These are phyloP conservation scores for Phytophthora kernoviae DNA, from an alignment of 352 stramenopile species.

Conservation along the genomic window DNA sequence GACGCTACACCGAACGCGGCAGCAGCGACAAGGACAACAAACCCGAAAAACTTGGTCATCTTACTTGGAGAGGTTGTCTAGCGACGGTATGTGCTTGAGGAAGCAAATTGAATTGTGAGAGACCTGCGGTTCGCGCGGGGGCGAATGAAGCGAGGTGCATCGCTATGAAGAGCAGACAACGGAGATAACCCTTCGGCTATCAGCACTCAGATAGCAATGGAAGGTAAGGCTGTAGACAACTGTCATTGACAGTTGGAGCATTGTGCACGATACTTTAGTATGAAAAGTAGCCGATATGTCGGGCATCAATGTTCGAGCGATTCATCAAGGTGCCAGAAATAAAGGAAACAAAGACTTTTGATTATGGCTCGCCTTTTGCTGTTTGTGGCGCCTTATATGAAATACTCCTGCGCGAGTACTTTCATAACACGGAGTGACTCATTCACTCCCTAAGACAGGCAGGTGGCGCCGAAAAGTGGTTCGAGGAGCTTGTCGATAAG, in stretches of 20 bases:
- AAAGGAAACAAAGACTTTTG: background rate
- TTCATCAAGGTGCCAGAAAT: constrained; percentile 1
- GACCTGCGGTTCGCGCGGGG: constrained; percentile 4
- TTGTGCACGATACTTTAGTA: background rate
- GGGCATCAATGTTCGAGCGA: background rate
- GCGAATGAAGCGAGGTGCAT: background rate
- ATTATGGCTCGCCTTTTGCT: no score
- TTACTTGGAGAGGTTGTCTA: constrained; percentile 8
- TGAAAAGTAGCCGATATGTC: background rate
- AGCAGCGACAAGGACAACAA: constrained; percentile 9
- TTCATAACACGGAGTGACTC: no score
- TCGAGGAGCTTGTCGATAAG: constrained; percentile 43
- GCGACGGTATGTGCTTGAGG: constrained; percentile 18
- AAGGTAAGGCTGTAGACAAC: background rate
- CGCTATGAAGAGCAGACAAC: constrained; percentile 14
- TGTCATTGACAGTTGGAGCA: background rate
- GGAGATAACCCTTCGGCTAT: constrained; percentile 8
- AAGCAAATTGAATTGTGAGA: constrained; percentile 33
- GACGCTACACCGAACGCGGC: constrained; percentile 16
- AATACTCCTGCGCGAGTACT: background rate
- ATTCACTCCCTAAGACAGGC: constrained; percentile 13
- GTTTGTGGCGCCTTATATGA: background rate
- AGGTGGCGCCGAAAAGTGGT: constrained; percentile 51
- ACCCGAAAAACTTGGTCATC: constrained; percentile 29
- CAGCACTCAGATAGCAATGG: constrained; percentile 15